A percentile compares a stretch with the other conserved stretches of the same genome.
Evolutionary conservation across 2,329 filamentous ascomycete genomes (phyloP).

Genomic region (Fusarium sp.): DNA sequence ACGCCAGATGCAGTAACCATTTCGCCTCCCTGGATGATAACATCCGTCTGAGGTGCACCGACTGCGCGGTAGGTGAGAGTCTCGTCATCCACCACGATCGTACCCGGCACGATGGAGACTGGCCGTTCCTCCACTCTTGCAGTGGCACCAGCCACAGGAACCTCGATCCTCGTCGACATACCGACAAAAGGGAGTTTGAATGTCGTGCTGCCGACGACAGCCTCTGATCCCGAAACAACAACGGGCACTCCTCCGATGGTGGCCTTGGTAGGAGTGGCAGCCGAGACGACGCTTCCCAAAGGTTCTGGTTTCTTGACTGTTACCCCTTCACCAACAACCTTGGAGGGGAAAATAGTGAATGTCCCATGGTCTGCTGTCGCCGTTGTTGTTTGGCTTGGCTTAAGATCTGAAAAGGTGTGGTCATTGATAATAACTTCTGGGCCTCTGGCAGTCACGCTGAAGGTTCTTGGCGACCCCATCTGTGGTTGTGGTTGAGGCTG

Average conservation of each 20-base stretch:
- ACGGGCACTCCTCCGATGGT: constrained; percentile 53
- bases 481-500: constrained; percentile 3
- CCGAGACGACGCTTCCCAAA: constrained; percentile 43
- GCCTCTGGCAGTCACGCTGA: constrained; percentile 56
- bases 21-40: constrained; percentile 58
- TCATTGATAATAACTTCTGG: constrained; percentile 57
- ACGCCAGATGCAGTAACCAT: constrained; percentile 55
- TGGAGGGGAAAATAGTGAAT: constrained; percentile 59
- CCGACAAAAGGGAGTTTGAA: constrained; percentile 53
- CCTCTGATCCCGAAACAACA: constrained; percentile 52
- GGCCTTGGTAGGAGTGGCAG: constrained; percentile 50
- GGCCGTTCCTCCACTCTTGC: constrained; percentile 47
- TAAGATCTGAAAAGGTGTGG: constrained; percentile 54
- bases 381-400: constrained; percentile 50
- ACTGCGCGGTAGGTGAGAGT: constrained; percentile 49
- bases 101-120: constrained; percentile 49
- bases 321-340: constrained; percentile 55
- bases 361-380: constrained; percentile 52
- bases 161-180: constrained; percentile 49
- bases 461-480: constrained; percentile 34
- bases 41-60: constrained; percentile 50
- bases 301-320: constrained; percentile 54
- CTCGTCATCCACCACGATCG: constrained; percentile 48
- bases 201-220: constrained; percentile 53
- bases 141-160: constrained; percentile 49